Evolutionary conservation across 306 rosid species (phyloP), one percentile per base, ranked within the genome.

Genomic region (Adenanthera pavonina): DNA sequence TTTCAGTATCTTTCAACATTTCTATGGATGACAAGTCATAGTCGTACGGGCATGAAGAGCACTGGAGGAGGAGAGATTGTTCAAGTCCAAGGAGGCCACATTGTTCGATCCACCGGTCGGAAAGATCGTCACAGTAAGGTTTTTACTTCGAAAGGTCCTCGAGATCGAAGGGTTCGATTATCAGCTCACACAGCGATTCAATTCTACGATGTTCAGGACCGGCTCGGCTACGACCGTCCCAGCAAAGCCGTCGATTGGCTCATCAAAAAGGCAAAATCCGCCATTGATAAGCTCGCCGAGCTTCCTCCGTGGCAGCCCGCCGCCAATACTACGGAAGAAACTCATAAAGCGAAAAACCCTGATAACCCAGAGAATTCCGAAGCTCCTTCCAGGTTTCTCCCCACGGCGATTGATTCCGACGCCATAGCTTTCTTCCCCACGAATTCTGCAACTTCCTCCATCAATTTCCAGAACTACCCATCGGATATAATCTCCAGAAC

Each of bases 171-270:
- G 19, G 95, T 90, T 36, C 77, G 97, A 13, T 77, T 92, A 56
- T 90, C 97, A 0, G 97, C 98, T 9, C 94, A 91, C 85, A 94
- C 97, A 3, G 97, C 98, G 53, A 92, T 94, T 57, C 90, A 88
- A 41, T 94, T 94, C 87, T 92, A 94, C 61, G 98, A 94, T 82
- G 91, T 94, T 47, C 98, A 94, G 49, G 97, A 94, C 76, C 92
- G 97, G 0, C 80, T 92, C 16, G 97, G 98, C 73, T 94, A 90
- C 65, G 97, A 94, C 72, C 80, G 97, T 8, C 94, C 97, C 4
- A 94, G 97, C 83, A 92, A 90, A 71, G 98, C 97, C 7, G 94
- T 94, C 6, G 97, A 92, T 62, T 94, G 97, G 97, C 98, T 94
- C 82, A 94, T 94, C 85, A 89, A 84, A 65, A 94, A 90, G 44